These are phyloP conservation scores for Fusarium bactridioides DNA, from an alignment of 2,329 filamentous ascomycete species.

Conservation along the genomic window DNA sequence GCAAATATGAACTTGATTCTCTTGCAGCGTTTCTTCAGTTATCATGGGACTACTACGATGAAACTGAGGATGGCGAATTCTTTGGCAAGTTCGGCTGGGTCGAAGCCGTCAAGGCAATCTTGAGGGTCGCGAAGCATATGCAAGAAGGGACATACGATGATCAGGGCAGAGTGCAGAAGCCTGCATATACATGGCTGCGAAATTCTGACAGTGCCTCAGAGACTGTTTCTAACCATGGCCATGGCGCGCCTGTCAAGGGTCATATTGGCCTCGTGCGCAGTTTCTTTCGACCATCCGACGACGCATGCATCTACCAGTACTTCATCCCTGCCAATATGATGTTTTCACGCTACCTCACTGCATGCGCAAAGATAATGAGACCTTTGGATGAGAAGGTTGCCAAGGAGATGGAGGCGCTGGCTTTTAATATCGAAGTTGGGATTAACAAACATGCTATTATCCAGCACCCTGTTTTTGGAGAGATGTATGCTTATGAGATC, in stretches of 20 bases:
- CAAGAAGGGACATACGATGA: conserved; percentile 75
- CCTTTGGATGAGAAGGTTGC: conserved; percentile 60
- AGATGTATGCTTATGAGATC: conserved; percentile 74
- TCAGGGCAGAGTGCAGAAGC: conserved; percentile 61
- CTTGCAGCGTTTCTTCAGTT: conserved; percentile 87
- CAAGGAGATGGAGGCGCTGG: conserved; percentile 66
- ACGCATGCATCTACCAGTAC: conserved; percentile 84
- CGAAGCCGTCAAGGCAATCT: conserved; percentile 72
- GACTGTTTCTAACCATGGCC: conserved; percentile 78
- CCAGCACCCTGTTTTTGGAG: conserved; percentile 65
- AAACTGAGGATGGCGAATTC: conserved; percentile 75
- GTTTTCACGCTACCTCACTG: conserved; percentile 70
- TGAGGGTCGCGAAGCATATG: conserved; percentile 75
- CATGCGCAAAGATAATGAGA: conserved; percentile 56
- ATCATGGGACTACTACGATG: conserved; percentile 78
- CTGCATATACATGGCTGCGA: conserved; percentile 80
- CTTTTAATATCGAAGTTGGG: conserved; percentile 63
- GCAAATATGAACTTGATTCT: conserved; percentile 95
- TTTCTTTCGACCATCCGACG: conserved; percentile 90
- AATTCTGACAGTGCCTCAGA: conserved; percentile 78
- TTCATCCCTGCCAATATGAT: conserved; percentile 92
- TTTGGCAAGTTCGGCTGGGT: conserved; percentile 80
- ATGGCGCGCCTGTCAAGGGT: conserved; percentile 80
- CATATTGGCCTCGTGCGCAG: conserved; percentile 85
- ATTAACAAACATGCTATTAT: conserved; percentile 75